Base-by-base conservation (phyloP, 1,139 yeast species). In the Groenewaldozyma sp. region DNA sequence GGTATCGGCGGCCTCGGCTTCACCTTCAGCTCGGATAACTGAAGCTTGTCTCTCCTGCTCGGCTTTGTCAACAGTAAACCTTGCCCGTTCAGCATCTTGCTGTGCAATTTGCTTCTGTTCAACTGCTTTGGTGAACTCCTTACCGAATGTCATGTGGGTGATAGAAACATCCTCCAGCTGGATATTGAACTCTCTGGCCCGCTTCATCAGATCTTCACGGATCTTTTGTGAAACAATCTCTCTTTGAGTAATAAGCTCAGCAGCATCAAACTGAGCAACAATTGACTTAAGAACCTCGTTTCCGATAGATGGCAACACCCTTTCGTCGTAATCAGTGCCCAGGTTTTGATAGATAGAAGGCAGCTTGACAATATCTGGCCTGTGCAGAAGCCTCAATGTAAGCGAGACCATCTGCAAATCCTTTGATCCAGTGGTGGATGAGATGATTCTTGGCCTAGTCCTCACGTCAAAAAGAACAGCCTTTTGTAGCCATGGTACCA, bases 61-160 rank as follows among this genome's bases (percentile, higher is more conserved):
- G 3, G 98, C 98, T 63, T 82, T 83, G 59, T 88, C 96, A 39
- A 93, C 99, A 46, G 87, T 71, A 61, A 77, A 93, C 57, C 83
- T 82, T 44, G 97, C 96, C 54, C 98, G 76, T 67, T 93, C 98
- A 19, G 99, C 97, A 59, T 93, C 98, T 65, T 93, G 98, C 68
- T 91, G 98, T 24, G 98, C 98, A 64, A 93, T 93, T 65, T 93
- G 98, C 65, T 93, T 93, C 67, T 86, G 95, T 67, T 93, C 99
- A 43, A 91, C 98, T 19, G 98, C 97, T 65, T 86, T 88, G 43
- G 99, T 93, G 68, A 93, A 93, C 59, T 93, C 99, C 51, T 74
- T 76, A 41, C 98, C 98, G 62, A 93, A 93, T 1, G 96, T 84
- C 88, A 93, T 81, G 66, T 93, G 98, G 18, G 99, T 93, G 50